A percentile compares a stretch with the other conserved stretches of the same genome.
Evolutionary conservation across 2,329 filamentous ascomycete species (phyloP).

Genomic region (Elsinoe necatrix): DNA sequence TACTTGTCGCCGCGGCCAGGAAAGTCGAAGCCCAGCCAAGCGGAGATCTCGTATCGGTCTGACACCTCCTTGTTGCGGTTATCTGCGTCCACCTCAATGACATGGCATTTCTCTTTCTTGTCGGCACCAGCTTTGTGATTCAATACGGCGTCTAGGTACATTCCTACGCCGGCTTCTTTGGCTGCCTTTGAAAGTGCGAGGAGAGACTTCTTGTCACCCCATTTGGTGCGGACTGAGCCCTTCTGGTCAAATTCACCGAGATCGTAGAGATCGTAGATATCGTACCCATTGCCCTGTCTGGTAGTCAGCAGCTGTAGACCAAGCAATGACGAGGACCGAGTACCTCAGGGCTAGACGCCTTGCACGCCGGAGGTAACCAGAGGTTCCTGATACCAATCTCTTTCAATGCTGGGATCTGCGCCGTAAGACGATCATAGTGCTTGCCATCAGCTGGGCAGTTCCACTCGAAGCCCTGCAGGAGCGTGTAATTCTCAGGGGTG

Average conservation of each 20-base stretch:
- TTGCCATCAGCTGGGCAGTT: slow-evolving; percentile 54
- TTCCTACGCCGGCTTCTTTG: slow-evolving; percentile 44
- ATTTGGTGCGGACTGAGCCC: slow-evolving; percentile 55
- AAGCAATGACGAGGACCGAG: not conserved
- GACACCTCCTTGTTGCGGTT: slow-evolving; percentile 48
- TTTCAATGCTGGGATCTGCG: slow-evolving; percentile 47
- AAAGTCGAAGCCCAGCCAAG: slow-evolving; percentile 60
- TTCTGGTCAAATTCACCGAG: slow-evolving; percentile 68
- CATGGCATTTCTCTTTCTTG: slow-evolving; percentile 51
- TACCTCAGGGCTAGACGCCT: slow-evolving; percentile 47
- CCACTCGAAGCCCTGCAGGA: slow-evolving; percentile 66
- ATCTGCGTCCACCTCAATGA: slow-evolving; percentile 50
- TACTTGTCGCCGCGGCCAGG: slow-evolving; percentile 51
- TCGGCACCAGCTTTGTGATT: slow-evolving; percentile 65
- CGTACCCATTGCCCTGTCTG: slow-evolving; percentile 57
- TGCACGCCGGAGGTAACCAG: slow-evolving; percentile 67
- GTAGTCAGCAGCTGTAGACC: slow-evolving; percentile 18
- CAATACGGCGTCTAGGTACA: slow-evolving; percentile 63
- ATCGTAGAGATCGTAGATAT: slow-evolving; percentile 55
- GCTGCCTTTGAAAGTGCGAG: slow-evolving; percentile 45
- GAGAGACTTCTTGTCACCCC: slow-evolving; percentile 57
- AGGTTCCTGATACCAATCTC: slow-evolving; percentile 45
- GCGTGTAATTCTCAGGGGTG: slow-evolving; percentile 35
- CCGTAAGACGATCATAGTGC: slow-evolving; percentile 53
- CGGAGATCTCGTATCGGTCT: slow-evolving; percentile 51